Conservation (phyloP, 371 early-diverging fungal genomes). For the Haplosporangium sp. region DNA sequence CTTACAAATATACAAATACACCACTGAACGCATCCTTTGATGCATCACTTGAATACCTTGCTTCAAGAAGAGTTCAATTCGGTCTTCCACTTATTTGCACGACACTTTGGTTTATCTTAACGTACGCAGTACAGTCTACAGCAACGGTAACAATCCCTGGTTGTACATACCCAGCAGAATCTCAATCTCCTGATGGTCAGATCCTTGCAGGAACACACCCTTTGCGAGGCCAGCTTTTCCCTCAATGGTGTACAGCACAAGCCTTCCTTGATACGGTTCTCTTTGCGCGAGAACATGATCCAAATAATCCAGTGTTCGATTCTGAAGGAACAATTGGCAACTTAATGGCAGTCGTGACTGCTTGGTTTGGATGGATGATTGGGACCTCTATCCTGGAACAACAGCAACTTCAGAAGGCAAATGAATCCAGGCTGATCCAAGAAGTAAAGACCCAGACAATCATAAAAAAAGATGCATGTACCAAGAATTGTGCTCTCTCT, state of each 20-base stretch:
- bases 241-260: slow-evolving; percentile 58
- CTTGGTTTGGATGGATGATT: slow-evolving; percentile 56
- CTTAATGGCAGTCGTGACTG: slow-evolving; percentile 53
- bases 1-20: not conserved
- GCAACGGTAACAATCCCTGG: slow-evolving; percentile 21
- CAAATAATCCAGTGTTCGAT: slow-evolving; percentile 53
- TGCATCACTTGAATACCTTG: not conserved
- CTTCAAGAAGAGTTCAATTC: slow-evolving; percentile 5
- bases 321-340: slow-evolving; percentile 60
- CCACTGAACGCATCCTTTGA: not conserved
- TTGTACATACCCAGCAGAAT: not conserved
- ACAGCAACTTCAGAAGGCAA: slow-evolving; percentile 15
- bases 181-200: not conserved
- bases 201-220: slow-evolving; percentile 10
- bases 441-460: not conserved
- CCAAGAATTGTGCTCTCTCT: not conserved
- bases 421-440: not conserved
- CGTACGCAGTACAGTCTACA: slow-evolving; percentile 31
- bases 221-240: slow-evolving; percentile 20
- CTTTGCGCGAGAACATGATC: slow-evolving; percentile 46
- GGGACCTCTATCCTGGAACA: slow-evolving; percentile 47
- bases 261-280: slow-evolving; percentile 54
- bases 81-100: slow-evolving; percentile 20
- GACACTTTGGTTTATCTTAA: slow-evolving; percentile 52
- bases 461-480: not conserved